phyloP scores from a whole-genome alignment of 2,329 filamentous ascomycete genomes.

The Nannizzia gypsea region DNA sequence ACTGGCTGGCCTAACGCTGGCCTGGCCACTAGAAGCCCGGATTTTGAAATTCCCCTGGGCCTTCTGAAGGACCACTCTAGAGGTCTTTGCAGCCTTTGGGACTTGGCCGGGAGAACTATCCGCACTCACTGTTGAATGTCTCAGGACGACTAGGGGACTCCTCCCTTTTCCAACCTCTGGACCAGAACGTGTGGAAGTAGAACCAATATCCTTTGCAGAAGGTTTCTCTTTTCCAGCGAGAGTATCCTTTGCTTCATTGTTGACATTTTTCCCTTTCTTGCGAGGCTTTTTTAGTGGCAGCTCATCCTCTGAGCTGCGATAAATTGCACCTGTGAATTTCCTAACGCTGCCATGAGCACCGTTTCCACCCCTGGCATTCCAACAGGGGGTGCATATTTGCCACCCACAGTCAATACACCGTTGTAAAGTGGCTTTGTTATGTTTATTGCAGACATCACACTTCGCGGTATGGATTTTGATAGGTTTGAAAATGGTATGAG shows the following conservation, averaged over 20 bases:
- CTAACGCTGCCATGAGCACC: conserved; percentile 14
- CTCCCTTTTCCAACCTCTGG: not conserved
- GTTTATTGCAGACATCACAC: conserved; percentile 27
- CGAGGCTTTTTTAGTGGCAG: not conserved
- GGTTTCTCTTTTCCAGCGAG: not conserved
- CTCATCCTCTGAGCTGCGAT: conserved; percentile 7
- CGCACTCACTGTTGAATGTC: not conserved
- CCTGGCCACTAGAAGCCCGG: not conserved
- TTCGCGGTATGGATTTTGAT: conserved; percentile 27
- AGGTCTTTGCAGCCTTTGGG: not conserved
- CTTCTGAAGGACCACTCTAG: too few relatives aligned
- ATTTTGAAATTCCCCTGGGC: not conserved
- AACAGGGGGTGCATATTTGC: conserved; percentile 28
- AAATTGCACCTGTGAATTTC: conserved; percentile 13
- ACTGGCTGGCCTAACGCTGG: too few relatives aligned
- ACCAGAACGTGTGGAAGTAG: not conserved
- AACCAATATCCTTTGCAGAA: not conserved
- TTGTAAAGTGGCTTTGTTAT: conserved; percentile 24
- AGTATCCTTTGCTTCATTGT: not conserved
- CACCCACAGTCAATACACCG: conserved; percentile 26
- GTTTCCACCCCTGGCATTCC: conserved; percentile 13
- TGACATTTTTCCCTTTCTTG: not conserved
- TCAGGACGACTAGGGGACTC: not conserved
- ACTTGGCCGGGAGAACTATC: not conserved
- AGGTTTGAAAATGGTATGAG: conserved; percentile 19